These are phyloP conservation scores for Cucurbita maxima DNA, from an alignment of 306 rosid genomes.

Conservation along the genomic window DNA sequence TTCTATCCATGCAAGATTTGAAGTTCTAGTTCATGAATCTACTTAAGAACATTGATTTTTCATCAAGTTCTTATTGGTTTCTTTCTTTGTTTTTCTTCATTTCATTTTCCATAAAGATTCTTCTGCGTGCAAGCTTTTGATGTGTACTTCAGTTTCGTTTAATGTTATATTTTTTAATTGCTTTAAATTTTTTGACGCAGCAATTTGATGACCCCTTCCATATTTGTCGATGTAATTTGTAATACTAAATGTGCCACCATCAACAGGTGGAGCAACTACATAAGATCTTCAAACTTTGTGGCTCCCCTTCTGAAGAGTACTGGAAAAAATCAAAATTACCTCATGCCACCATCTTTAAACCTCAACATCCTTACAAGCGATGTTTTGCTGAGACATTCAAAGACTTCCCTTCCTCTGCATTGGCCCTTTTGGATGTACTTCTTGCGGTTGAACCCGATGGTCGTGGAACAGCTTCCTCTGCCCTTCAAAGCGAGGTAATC, in stretches of 20 bases:
- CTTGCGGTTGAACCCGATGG: slow-evolving; percentile 63
- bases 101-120: background rate
- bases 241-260: background rate
- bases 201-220: background rate
- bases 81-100: too few relatives aligned
- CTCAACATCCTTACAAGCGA: slow-evolving; percentile 64
- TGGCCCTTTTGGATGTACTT: slow-evolving; percentile 54
- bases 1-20: background rate
- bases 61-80: background rate
- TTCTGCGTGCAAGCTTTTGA: background rate
- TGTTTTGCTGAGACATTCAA: slow-evolving; percentile 50
- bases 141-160: background rate
- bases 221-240: background rate
- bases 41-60: background rate
- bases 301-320: slow-evolving; percentile 29
- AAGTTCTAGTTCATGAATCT: background rate
- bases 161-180: background rate
- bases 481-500: slow-evolving; percentile 64
- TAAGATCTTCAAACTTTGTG: slow-evolving; percentile 61
- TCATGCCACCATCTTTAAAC: slow-evolving; percentile 69
- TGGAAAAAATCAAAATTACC: slow-evolving; percentile 77
- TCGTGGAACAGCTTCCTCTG: slow-evolving; percentile 61
- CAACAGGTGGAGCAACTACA: slow-evolving; percentile 86
- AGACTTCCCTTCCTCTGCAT: slow-evolving; percentile 43
- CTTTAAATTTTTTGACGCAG: background rate